Evolutionary conservation across 1,284 basidiomycete genomes (phyloP), one percentile per base, ranked within the genome.

Genomic region (Puccinia brachypodii): DNA sequence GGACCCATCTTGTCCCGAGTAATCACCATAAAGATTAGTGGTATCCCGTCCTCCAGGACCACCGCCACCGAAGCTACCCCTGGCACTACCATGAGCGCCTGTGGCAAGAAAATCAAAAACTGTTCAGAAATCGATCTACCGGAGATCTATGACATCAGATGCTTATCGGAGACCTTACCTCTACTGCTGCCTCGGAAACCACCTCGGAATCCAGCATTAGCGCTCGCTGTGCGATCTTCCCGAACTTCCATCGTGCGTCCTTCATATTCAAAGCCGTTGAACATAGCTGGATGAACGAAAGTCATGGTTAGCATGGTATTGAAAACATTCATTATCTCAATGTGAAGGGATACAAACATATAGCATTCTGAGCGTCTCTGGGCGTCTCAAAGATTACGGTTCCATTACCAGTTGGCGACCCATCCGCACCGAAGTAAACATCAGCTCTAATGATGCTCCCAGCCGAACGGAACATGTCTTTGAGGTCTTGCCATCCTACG

Each of bases 401-500:
- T 31, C 94, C 95, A 81, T 92, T 95, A 53, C 96, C 96, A 87
- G 96, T 97, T 42, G 95, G 93, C 22, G 93, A 90, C 22, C 96
- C 96, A 87, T 98, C 95, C 25, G 91, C 91, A 82, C 92, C 92
- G 84, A 95, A 93, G 85, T 95, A 95, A 85, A 98, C 93, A 86
- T 99, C 96, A 80, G 96, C 95, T 56, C 96, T 91, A 83, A 97
- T 91, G 84, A 98, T 95, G 85, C 93, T 94, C 36, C 96, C 96
- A 56, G 96, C 94, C 42, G 93, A 91, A 79, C 96, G 91, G 91
- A 98, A 98, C 42, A 98, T 89, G 87, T 98, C 96, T 87, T 98
- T 99, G 82, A 99, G 89, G 86, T 99, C 96, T 87, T 99, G 96
- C 96, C 96, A 99, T 56, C 94, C 94, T 42, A 95, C 95, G 87